Evolutionary conservation across 2,329 filamentous ascomycete genomes (phyloP).

Genomic region (Stagonosporopsis rhizophila): DNA sequence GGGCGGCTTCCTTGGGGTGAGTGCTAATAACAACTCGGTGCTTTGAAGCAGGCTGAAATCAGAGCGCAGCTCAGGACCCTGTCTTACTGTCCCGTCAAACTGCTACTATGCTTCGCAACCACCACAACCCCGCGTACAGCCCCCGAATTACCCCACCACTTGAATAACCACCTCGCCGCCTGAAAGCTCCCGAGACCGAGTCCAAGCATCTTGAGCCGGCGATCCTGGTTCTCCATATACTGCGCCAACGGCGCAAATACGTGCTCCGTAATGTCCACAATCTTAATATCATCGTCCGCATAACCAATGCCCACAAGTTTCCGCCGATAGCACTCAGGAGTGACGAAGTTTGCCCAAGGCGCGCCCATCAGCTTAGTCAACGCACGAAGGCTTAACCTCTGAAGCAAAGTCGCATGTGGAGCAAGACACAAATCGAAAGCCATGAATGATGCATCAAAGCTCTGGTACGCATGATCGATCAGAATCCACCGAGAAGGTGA

Average conservation of each 20-base stretch:
- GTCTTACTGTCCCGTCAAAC: too few species aligned
- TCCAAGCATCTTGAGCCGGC: conserved; percentile 45
- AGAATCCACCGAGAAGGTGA: conserved; percentile 59
- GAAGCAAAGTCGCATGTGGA: conserved; percentile 24
- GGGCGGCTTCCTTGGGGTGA: too few species aligned
- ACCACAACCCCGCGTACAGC: conserved; percentile 51
- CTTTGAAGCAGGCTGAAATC: too few species aligned
- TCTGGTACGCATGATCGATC: conserved; percentile 51
- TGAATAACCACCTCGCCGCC: conserved; percentile 46
- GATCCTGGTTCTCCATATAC: conserved; percentile 53
- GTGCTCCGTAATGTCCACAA: conserved; percentile 61
- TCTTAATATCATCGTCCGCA: conserved; percentile 47
- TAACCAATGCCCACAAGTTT: conserved; percentile 60
- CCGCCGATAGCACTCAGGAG: conserved; percentile 54
- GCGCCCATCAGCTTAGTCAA: conserved; percentile 58
- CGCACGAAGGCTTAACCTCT: conserved; percentile 47
- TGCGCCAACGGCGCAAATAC: conserved; percentile 60
- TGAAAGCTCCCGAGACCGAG: conserved; percentile 49
- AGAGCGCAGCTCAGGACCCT: background rate
- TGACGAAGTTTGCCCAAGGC: conserved; percentile 59
- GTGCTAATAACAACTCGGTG: too few species aligned
- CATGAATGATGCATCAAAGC: conserved; percentile 59
- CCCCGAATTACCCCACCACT: conserved; percentile 52
- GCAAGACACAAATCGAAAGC: conserved; percentile 61
- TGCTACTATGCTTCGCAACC: conserved; percentile 40